Evolutionary conservation across 2,329 filamentous ascomycete genomes (phyloP), one percentile per base, ranked within the genome.

Genomic region (Mariannaea elegans): DNA sequence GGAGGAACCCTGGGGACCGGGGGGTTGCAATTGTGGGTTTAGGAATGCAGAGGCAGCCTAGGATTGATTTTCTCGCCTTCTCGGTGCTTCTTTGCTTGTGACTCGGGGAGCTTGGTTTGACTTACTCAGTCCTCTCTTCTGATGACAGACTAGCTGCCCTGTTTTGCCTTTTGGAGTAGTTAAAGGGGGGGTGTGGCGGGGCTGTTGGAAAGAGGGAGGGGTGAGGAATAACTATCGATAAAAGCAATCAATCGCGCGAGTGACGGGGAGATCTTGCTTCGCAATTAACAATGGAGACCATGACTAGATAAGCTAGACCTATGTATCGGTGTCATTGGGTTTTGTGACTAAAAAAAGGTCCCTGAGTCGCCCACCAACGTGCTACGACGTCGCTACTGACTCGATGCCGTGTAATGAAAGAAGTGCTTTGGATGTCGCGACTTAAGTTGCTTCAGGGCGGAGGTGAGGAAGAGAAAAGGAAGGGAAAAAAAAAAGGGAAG

Each of bases 261-360:
- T 50, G 54, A 56, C 42, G 38, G 21, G 39, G 34, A 53, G 48
- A 55, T 62, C 56, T 63, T 18, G 46, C 56, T 61, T 63, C 84
- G 24, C 69, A 84, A 74, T 82, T 84, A 75, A 84, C 76, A 73
- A 84, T 79, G 64, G 82, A 81, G 73, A 76, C 78, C 67, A 84
- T 77, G 73, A 83, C 78, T 71, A 86, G 82, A 85, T 85, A 84
- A 83, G 82, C 78, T 75, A 79, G 55, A 77, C 79, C 83, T 27
- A n/a, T n/a, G n/a, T 83, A 83, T 84, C 79, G 77, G 78, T 78
- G 82, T 85, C 83, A 86, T 85, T 81, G 78, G 63, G 58, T 45
- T 56, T 23, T 53, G 39, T 59, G 45, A 42, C 48, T 54, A 27
- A 27, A 27, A 51, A 62, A 53, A 36, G 41, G 19, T 55, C 56